Evolutionary conservation across 2,329 filamentous ascomycete species (phyloP).

Genomic region (Hymenoscyphus occultus): DNA sequence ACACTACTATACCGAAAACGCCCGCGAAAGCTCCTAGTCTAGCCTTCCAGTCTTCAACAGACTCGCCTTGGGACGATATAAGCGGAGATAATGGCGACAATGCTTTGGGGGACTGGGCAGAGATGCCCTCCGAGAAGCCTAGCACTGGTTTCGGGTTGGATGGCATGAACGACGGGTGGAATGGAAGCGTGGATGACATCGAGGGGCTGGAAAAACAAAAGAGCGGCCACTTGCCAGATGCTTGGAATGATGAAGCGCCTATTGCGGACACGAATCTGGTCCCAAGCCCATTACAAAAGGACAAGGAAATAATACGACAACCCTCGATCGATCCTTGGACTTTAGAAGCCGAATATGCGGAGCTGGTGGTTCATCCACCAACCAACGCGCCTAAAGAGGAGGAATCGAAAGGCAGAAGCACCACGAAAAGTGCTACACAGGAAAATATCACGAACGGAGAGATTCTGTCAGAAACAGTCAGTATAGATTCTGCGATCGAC

Average conservation of each 20-base stretch:
- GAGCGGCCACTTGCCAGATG: constrained; percentile 11
- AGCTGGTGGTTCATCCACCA: neutral
- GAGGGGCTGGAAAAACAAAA: constrained; percentile 9
- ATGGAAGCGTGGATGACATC: constrained; percentile 6
- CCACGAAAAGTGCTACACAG: neutral
- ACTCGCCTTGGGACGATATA: constrained; percentile 26
- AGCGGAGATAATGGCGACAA: constrained; percentile 19
- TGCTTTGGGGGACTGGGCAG: constrained; percentile 32
- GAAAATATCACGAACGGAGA: neutral
- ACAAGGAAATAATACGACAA: constrained; percentile 20
- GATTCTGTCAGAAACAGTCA: neutral
- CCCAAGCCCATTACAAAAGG: constrained; percentile 20
- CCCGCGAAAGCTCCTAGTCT: constrained; percentile 22
- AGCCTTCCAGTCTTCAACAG: constrained; percentile 24
- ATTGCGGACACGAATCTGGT: constrained; percentile 15
- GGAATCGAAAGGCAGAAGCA: neutral
- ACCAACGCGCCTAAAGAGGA: neutral
- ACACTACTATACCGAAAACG: constrained; percentile 16
- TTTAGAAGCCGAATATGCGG: constrained; percentile 3
- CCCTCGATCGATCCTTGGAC: constrained; percentile 35
- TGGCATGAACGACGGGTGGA: constrained; percentile 21
- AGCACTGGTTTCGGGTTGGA: constrained; percentile 20
- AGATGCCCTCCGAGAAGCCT: constrained; percentile 14
- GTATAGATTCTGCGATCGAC: constrained; percentile 3
- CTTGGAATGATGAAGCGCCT: constrained; percentile 18